Base-by-base conservation (phyloP, 345 rosid genomes). In the Pistacia vera region DNA sequence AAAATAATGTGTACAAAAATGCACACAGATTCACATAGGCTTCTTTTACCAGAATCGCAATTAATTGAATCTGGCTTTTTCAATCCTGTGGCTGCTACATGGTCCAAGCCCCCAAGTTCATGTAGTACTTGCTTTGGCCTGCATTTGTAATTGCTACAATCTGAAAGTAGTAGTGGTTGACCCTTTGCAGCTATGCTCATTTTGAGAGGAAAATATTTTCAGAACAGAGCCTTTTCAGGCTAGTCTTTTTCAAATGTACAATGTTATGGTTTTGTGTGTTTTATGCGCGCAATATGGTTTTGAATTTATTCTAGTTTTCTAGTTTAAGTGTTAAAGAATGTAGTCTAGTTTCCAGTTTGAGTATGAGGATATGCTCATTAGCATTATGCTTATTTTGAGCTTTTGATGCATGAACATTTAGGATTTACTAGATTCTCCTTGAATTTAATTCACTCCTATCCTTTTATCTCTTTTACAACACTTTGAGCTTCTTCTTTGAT, bases 401-500 rank as follows among this genome's bases (percentile, higher is more conserved):
- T n/a, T 35, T 69, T 59, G 46, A 56, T 51, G 38, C 70, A 56
- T 28, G 66, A 55, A 64, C 12, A 8, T 33, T 54, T 36, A 2
- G 36, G 14, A 69, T 0, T 70, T 25, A 38, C 8, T 65, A 33
- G 65, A 48, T 58, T 70, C 36, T 48, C 16, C 22, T 18, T 57
- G 61, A 60, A 56, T 5, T 61, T 61, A 17, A 13, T 77, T 38
- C 52, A 4, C n/a, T 63, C 9, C 1, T 73, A 25, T 4, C 66
- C 38, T n/a, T 38, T 28, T 38, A 76, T 63, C n/a, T 72, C 18
- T 11, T 73, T 22, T 66, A 5, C 66, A 18, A 8, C 62, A 18
- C 48, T 67, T 63, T 66, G 44, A 22, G 33, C 44, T 62, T 67
- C 44, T 57, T 66, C 60, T 49, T 69, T 85, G 72, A 79, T 75